Evolutionary conservation across 768 basidiomycete species (phyloP).

Genomic region (Mycena sanguinolenta): DNA sequence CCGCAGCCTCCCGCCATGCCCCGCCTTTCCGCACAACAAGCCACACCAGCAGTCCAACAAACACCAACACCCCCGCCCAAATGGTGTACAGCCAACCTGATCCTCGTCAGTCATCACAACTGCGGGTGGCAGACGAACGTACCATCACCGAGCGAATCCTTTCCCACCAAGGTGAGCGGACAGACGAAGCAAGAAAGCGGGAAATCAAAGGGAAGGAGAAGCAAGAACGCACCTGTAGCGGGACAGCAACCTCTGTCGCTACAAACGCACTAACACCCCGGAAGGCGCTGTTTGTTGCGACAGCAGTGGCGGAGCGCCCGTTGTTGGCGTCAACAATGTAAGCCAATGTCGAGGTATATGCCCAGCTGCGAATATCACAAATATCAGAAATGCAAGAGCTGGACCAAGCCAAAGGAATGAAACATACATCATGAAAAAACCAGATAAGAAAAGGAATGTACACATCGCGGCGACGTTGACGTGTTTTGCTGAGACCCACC

Average conservation of each 20-base stretch:
- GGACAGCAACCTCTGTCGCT: constrained; percentile 79
- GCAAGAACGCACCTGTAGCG: constrained; percentile 66
- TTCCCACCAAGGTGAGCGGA: constrained; percentile 4
- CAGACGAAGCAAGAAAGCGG: not conserved
- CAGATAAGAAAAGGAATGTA: constrained; percentile 77
- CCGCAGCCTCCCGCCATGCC: constrained; percentile 68
- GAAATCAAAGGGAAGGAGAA: constrained; percentile 1
- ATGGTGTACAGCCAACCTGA: constrained; percentile 78
- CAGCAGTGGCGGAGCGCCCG: constrained; percentile 82
- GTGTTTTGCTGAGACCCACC: constrained; percentile 78
- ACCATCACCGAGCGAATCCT: constrained; percentile 84
- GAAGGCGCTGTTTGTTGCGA: constrained; percentile 82
- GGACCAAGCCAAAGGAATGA: not conserved
- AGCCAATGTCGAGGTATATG: constrained; percentile 80
- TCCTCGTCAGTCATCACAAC: not conserved
- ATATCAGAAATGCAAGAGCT: not conserved
- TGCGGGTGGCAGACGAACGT: constrained; percentile 22
- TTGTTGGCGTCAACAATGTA: constrained; percentile 91
- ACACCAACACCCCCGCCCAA: constrained; percentile 62
- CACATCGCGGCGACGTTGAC: constrained; percentile 78
- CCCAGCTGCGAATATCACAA: constrained; percentile 46
- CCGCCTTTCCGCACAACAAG: constrained; percentile 72
- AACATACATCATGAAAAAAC: constrained; percentile 81
- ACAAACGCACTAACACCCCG: constrained; percentile 79
- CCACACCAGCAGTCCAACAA: constrained; percentile 69